Evolutionary conservation across 306 rosid genomes (phyloP).

Genomic region (Cucumis cinereus): DNA sequence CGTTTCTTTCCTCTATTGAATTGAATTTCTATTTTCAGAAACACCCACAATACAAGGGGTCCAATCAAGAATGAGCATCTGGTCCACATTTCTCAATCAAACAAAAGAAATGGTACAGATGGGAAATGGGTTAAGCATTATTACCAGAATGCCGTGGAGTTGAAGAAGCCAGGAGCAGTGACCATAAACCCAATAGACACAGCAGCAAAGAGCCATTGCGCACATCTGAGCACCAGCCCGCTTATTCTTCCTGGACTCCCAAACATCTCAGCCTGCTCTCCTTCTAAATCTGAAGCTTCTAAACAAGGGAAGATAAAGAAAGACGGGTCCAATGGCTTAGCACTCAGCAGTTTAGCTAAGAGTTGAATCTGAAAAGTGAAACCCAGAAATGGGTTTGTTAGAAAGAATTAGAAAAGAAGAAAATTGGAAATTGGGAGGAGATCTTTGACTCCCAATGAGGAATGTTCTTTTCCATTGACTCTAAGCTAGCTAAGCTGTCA

Average conservation of each 20-base stretch:
- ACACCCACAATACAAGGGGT: background rate
- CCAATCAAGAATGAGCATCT: background rate
- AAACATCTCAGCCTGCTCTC: background rate
- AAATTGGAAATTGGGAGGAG: background rate
- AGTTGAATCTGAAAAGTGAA: background rate
- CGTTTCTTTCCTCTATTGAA: background rate
- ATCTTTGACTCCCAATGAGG: background rate
- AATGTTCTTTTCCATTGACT: slow-evolving; percentile 3
- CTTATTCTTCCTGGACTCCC: slow-evolving; percentile 25
- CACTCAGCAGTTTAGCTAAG: background rate
- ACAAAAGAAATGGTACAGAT: background rate
- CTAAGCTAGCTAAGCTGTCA: background rate
- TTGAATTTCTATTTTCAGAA: background rate
- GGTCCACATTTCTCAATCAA: background rate
- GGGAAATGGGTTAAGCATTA: background rate
- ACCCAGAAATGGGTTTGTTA: background rate
- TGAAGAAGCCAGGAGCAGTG: slow-evolving; percentile 31
- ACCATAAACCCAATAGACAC: slow-evolving; percentile 32
- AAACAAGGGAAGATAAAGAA: background rate
- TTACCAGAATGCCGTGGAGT: slow-evolving; percentile 35
- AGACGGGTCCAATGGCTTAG: background rate
- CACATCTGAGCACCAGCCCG: slow-evolving; percentile 25
- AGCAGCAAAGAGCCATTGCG: slow-evolving; percentile 31
- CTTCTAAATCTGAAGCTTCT: background rate
- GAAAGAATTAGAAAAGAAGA: background rate